Evolutionary conservation across 768 basidiomycete species (phyloP), one percentile per base, ranked within the genome.

Genomic region (Agaricus bisporus): DNA sequence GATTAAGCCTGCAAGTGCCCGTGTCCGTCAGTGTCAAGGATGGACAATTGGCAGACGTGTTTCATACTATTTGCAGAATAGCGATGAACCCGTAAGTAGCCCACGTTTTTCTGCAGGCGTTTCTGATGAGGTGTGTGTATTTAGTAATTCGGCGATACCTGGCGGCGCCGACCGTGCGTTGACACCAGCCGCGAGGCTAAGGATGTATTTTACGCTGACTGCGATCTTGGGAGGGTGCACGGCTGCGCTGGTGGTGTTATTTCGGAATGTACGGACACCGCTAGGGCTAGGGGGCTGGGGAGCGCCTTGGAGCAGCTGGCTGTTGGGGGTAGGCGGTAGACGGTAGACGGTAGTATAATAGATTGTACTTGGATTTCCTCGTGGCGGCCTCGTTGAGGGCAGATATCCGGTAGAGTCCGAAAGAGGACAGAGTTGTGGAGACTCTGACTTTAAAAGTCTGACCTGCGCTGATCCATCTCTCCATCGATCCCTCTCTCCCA

Each of bases 21-120:
- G 92, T 98, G 42, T 85, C 95, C 2, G 92, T 98, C 26, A 95
- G 91, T 67, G 86, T 95, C 41, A 88, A 86, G 69, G 84, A 85
- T 3, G 88, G 83, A 43, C 88, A 92, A 66, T 85, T 78, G 10
- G 91, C 90, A 25, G 90, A 91, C 64, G 85, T 95, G 17, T 95
- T 91, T 75, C 85, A 92, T 62, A 85, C 81, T 26, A 88, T 94
- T 60, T 90, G 88, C 64, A 72, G 80, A 54, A 84, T 91, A 63
- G 92, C 90, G 6, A 83, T 92, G 78, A 85, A 85, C 54, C 92
- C 92, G 92, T 94, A 65, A 64, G 88, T 82, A 32, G 32, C 4
- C 46, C 85, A 50, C 68, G 78, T 58, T 68, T 76, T 32, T 77
- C 86, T 25, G 85, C 88, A 20, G 25, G 28, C 25, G 44, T 46